Percentiles rank a stretch among this genome's conserved stretches.
Conservation (phyloP, 352 stramenopile genomes). For the Thalassiosira livingstoniorum region DNA sequence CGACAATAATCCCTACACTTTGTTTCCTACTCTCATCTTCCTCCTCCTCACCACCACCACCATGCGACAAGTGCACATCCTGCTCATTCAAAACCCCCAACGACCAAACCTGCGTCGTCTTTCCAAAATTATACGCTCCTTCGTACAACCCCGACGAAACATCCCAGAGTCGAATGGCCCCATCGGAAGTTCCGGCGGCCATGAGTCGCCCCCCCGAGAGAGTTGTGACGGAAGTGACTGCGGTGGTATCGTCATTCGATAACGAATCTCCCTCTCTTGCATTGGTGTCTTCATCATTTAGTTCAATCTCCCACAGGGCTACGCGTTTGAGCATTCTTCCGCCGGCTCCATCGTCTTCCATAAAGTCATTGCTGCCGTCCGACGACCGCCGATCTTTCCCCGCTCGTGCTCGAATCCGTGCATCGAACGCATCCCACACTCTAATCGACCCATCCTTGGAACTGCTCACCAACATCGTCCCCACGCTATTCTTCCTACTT, state of each 20-base stretch:
- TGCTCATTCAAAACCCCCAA: slow-evolving; percentile 20
- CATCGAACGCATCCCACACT: slow-evolving; percentile 36
- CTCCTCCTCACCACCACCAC: slow-evolving; percentile 10
- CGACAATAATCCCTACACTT: slow-evolving; percentile 36
- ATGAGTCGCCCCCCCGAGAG: slow-evolving; percentile 95
- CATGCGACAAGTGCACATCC: neutral
- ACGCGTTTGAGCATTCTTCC: slow-evolving; percentile 9
- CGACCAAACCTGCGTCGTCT: slow-evolving; percentile 34
- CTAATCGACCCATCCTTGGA: slow-evolving; percentile 9
- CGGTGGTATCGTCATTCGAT: neutral
- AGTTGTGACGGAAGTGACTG: slow-evolving; percentile 73
- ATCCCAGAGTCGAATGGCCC: slow-evolving; percentile 94
- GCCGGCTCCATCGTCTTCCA: slow-evolving; percentile 47
- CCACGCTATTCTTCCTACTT: neutral
- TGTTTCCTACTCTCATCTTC: neutral
- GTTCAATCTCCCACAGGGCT: slow-evolving; percentile 42
- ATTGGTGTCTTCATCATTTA: slow-evolving; percentile 11
- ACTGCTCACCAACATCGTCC: slow-evolving; percentile 24
- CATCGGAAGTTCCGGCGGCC: slow-evolving; percentile 93
- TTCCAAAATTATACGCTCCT: slow-evolving; percentile 33
- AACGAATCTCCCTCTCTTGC: neutral
- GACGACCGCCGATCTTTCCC: slow-evolving; percentile 5
- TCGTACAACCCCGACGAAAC: slow-evolving; percentile 89
- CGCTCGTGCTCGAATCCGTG: neutral
- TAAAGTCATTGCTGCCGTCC: neutral